Evolutionary conservation across 2,329 filamentous ascomycete genomes (phyloP), one percentile per base, ranked within the genome.

Genomic region (Phoma herbarum): DNA sequence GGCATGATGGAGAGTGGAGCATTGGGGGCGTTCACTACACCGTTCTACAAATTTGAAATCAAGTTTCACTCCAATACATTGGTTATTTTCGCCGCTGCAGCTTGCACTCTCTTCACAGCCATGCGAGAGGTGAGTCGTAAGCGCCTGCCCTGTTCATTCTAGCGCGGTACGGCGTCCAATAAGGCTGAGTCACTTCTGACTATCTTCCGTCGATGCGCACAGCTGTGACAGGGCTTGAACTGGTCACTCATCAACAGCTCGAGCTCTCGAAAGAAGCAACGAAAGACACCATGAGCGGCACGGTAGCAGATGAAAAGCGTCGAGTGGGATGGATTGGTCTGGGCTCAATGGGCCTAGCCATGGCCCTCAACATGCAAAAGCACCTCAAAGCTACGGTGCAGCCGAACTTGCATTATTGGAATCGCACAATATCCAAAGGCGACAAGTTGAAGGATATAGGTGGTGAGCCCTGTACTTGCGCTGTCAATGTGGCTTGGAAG

Each of bases 341-440:
- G 0, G 82, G 83, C 1, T 84, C 81, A 0, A 85, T 85, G 82
- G 83, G 83, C 1, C 70, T 75, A 6, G 70, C 68, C 20, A 85
- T 85, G 83, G 80, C 82, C 1, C 72, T 68, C 7, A 84, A 85
- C 56, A 72, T 85, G 0, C 83, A 84, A 39, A 79, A 73, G 25
- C 70, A 84, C 48, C 59, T 84, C 0, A 56, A 7, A 47, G 52
- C 60, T 8, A 58, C 60, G 6, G 26, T 37, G 1, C 49, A 65
- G 0, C 62, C 75, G 0, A 55, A 63, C 5, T 65, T 85, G 1
- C 66, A 59, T 1, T 84, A 80, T 60, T 78, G 73, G 57, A 84
- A 84, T 54, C 79, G 82, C 9, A 83, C 81, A 0, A 69, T 82
- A n/a, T 79, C 81, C 2, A 79, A 81, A 1, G 81, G 82, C 5